Evolutionary conservation across 2,329 filamentous ascomycete genomes (phyloP).

Genomic region (Calonectria henricotiae): DNA sequence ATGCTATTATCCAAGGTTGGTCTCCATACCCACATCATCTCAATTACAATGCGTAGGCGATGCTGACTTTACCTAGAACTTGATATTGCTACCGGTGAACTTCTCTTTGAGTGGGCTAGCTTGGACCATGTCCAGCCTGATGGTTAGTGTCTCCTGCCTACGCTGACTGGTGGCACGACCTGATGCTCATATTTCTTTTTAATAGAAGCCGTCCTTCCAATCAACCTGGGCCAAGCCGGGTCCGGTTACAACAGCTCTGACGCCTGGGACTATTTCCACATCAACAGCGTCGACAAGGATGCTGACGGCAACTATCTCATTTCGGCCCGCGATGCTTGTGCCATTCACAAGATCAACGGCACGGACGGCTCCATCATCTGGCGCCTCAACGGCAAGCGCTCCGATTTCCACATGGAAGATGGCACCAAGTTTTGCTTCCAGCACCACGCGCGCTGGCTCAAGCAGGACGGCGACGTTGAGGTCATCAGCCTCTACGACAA

Average conservation of each 20-base stretch:
- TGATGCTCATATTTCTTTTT: neutral
- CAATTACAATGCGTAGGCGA: neutral
- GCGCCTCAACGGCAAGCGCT: constrained; percentile 68
- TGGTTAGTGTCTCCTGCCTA: constrained; percentile 33
- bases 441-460: constrained; percentile 66
- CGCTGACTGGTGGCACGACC: neutral
- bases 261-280: constrained; percentile 73
- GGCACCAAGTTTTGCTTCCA: constrained; percentile 67
- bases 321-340: constrained; percentile 67
- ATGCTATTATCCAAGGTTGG: constrained; percentile 69
- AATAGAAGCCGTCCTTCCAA: constrained; percentile 63
- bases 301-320: constrained; percentile 67
- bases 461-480: constrained; percentile 63
- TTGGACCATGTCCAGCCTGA: constrained; percentile 52
- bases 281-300: constrained; percentile 72
- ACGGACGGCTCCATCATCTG: constrained; percentile 68
- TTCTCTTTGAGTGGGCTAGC: constrained; percentile 66
- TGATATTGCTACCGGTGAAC: constrained; percentile 65
- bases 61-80: constrained; percentile 59
- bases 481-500: constrained; percentile 72
- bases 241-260: constrained; percentile 53
- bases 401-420: constrained; percentile 57
- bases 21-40: constrained; percentile 15
- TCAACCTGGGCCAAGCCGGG: constrained; percentile 63
- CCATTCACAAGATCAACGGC: constrained; percentile 66